Percentiles rank a stretch among this genome's conserved stretches.
These are phyloP conservation scores for Phytophthora pluvialis DNA, from an alignment of 352 stramenopile species.

Conservation along the genomic window DNA sequence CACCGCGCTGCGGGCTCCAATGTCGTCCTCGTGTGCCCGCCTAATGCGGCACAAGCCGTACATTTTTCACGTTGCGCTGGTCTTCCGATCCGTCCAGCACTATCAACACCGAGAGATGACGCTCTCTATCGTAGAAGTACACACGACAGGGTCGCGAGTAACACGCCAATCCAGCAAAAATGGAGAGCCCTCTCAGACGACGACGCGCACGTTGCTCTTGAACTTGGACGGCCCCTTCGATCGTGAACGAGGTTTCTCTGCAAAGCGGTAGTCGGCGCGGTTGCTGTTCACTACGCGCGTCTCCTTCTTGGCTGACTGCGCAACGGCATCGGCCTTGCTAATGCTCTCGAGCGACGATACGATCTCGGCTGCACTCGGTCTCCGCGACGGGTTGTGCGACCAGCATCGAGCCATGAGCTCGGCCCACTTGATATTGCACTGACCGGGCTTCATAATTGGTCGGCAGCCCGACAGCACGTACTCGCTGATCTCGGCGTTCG, in stretches of 20 bases:
- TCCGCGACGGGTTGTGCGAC: conserved; percentile 74
- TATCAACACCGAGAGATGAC: conserved; percentile 9
- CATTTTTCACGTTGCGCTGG: conserved; percentile 7
- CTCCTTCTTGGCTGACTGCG: conserved; percentile 71
- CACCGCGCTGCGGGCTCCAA: not conserved
- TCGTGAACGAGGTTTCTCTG: conserved; percentile 56
- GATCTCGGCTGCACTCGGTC: conserved; percentile 82
- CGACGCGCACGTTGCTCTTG: conserved; percentile 73
- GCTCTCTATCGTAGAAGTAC: conserved; percentile 39
- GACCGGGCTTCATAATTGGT: conserved; percentile 76
- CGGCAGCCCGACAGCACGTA: conserved; percentile 79
- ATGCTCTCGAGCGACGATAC: conserved; percentile 82
- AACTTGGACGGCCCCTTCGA: conserved; percentile 63
- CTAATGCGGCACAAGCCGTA: conserved; percentile 5
- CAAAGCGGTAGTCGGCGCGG: conserved; percentile 79
- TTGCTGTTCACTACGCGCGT: conserved; percentile 80
- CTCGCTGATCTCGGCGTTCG: conserved; percentile 76
- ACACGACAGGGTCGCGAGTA: conserved; percentile 18
- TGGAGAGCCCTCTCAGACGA: conserved; percentile 23
- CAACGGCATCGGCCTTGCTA: conserved; percentile 71
- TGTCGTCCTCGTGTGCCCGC: conserved; percentile 3
- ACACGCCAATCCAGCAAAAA: conserved; percentile 18
- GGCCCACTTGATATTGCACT: conserved; percentile 85
- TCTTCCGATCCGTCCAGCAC: conserved; percentile 12
- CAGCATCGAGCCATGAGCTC: conserved; percentile 87